Evolutionary conservation across 1,139 yeast species (phyloP).

Genomic region (Spathaspora jeffriesii): DNA sequence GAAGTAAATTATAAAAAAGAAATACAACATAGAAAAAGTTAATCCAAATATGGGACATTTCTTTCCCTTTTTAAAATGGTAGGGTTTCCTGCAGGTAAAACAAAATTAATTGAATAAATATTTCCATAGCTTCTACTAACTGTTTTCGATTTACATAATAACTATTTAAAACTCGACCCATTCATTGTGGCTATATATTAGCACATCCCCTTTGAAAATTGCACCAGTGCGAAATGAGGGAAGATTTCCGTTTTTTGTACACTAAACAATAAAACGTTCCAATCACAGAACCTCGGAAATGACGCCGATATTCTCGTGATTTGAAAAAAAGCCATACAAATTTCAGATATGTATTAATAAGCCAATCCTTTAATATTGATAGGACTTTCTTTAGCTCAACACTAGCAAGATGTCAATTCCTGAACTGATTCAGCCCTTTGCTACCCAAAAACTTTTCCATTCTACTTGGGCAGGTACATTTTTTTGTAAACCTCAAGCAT

Average conservation of each 20-base stretch:
- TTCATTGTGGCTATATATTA: not conserved
- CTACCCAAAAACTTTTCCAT: constrained; percentile 45
- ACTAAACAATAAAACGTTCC: not conserved
- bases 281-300: not conserved
- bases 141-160: too few relatives aligned
- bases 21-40: too few relatives aligned
- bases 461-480: constrained; percentile 95
- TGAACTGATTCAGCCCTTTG: constrained; percentile 30
- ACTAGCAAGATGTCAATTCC: constrained; percentile 24
- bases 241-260: not conserved
- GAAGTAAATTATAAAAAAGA: too few relatives aligned
- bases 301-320: not conserved
- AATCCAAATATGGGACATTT: too few relatives aligned
- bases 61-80: too few relatives aligned
- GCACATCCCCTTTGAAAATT: constrained; percentile 1
- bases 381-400: too few relatives aligned
- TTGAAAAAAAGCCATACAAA: not conserved
- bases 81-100: too few relatives aligned
- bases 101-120: too few relatives aligned
- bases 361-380: not conserved
- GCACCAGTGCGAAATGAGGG: not conserved
- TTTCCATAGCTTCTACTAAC: too few relatives aligned
- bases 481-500: constrained; percentile 70
- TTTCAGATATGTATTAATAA: not conserved
- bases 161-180: not conserved